phyloP scores from a whole-genome alignment of 352 stramenopile genomes.

The Pythium phragmitis region DNA sequence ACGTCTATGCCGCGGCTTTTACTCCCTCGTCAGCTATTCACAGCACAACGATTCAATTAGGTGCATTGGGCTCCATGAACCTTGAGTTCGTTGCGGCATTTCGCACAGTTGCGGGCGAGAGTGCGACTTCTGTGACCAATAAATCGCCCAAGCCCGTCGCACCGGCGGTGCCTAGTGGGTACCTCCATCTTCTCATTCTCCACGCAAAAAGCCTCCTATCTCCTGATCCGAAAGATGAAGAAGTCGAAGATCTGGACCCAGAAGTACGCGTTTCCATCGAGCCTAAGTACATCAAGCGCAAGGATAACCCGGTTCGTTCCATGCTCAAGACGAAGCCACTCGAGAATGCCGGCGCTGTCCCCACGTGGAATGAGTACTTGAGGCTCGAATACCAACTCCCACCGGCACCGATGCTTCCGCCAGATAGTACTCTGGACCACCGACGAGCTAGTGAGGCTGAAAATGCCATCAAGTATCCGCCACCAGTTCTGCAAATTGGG shows the following conservation, averaged over 20 bases:
- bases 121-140: neutral
- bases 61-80: conserved; percentile 26
- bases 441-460: neutral
- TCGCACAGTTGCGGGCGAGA: conserved; percentile 16
- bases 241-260: conserved; percentile 39
- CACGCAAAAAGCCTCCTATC: conserved; percentile 39
- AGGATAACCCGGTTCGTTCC: conserved; percentile 45
- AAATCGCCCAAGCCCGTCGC: conserved; percentile 10
- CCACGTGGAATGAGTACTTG: conserved; percentile 56
- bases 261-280: conserved; percentile 50
- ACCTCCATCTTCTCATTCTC: conserved; percentile 44
- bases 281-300: conserved; percentile 49
- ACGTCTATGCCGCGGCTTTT: conserved; percentile 22
- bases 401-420: conserved; percentile 9
- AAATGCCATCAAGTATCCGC: conserved; percentile 21
- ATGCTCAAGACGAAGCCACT: conserved; percentile 54
- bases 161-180: conserved; percentile 30
- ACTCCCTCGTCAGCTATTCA: neutral
- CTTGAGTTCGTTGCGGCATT: conserved; percentile 31
- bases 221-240: conserved; percentile 28
- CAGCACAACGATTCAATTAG: conserved; percentile 27
- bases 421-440: neutral
- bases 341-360: conserved; percentile 37
- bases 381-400: conserved; percentile 42
- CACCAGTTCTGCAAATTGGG: conserved; percentile 41